Conservation (phyloP, 2,329 filamentous ascomycete species). For the Bretziella fagacearum region DNA sequence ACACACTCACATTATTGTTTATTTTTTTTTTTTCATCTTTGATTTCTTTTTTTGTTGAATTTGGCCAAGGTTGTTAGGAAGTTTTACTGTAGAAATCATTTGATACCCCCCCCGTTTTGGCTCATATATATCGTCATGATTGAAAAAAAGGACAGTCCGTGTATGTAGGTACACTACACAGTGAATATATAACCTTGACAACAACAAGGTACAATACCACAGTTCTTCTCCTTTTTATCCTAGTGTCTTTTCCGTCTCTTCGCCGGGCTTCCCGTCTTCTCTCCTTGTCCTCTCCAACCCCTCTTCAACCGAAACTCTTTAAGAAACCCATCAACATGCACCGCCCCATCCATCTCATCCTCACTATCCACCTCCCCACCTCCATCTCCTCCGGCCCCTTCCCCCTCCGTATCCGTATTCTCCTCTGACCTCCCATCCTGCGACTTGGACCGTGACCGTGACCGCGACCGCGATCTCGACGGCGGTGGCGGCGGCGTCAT, state of each 20-base stretch:
- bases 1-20: no score
- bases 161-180: no score
- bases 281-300: conserved; percentile 30
- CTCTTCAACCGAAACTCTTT: conserved; percentile 32
- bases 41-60: neutral
- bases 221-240: neutral
- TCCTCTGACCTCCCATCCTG: conserved; percentile 23
- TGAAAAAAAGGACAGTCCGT: no score
- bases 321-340: conserved; percentile 54
- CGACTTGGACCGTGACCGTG: conserved; percentile 19
- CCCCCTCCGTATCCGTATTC: conserved; percentile 16
- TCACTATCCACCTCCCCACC: conserved; percentile 26
- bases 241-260: neutral
- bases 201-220: no score
- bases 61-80: neutral
- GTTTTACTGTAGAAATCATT: conserved; percentile 5
- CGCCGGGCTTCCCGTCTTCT: neutral
- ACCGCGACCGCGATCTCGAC: neutral
- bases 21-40: neutral
- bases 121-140: neutral
- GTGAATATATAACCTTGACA: neutral
- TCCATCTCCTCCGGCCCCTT: neutral
- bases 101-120: conserved; percentile 13
- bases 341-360: conserved; percentile 41
- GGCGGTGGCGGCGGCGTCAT: conserved; percentile 13